Percentiles rank a stretch among this genome's conserved stretches.
phyloP scores from a whole-genome alignment of 2,329 filamentous ascomycete genomes.

The Sporothrix luriei region DNA sequence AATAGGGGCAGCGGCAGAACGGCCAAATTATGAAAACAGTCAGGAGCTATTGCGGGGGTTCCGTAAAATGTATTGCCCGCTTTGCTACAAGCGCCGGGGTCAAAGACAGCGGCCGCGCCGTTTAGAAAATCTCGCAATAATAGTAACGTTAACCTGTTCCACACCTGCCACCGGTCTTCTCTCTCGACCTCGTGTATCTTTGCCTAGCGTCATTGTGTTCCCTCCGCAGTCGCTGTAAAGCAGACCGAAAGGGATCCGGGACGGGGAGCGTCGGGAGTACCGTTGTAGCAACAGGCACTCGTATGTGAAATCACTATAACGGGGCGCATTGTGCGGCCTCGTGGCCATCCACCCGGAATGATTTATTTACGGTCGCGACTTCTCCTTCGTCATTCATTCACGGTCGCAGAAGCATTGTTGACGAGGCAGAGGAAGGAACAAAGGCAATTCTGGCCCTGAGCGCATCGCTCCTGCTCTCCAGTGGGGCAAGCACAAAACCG shows the following conservation, averaged over 20 bases:
- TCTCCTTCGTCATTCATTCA: not conserved
- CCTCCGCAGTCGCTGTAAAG: not conserved
- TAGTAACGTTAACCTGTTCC: conserved; percentile 17
- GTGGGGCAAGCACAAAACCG: conserved; percentile 24
- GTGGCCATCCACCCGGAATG: not conserved
- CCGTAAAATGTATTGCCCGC: conserved; percentile 3
- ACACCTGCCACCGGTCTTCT: conserved; percentile 9
- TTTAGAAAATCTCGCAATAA: conserved; percentile 24
- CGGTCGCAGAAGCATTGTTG: not conserved
- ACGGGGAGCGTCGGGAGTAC: conserved; percentile 8
- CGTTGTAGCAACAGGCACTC: not conserved
- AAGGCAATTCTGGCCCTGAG: conserved; percentile 8
- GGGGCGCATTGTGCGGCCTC: not conserved
- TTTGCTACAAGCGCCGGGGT: conserved; percentile 10
- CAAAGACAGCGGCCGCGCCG: not conserved
- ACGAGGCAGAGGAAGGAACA: not conserved
- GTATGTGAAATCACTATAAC: conserved; percentile 10
- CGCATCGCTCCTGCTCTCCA: conserved; percentile 17
- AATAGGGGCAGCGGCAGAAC: not conserved
- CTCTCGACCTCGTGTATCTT: not conserved
- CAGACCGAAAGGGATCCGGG: not conserved
- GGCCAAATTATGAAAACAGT: conserved; percentile 3
- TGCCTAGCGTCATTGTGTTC: not conserved
- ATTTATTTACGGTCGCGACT: not conserved
- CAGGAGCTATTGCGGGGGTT: conserved; percentile 26